phyloP scores from a whole-genome alignment of 164 flowering plant species.

The Aristolochia californica region DNA sequence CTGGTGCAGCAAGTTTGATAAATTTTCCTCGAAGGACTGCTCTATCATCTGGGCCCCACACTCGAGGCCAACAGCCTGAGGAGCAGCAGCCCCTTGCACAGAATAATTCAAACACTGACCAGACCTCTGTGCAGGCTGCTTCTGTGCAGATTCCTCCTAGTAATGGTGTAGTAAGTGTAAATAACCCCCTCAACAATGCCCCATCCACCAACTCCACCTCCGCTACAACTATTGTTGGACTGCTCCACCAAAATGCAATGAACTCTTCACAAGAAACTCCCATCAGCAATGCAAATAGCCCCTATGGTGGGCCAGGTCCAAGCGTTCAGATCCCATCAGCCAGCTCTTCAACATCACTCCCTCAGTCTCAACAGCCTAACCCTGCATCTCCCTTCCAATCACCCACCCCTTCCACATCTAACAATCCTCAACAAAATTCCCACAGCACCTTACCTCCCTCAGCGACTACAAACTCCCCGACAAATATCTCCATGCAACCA shows the following conservation, averaged over 20 bases:
- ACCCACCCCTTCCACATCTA: conserved; percentile 66
- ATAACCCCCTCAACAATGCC: conserved; percentile 30
- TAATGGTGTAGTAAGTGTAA: conserved; percentile 46
- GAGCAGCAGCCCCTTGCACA: conserved; percentile 32
- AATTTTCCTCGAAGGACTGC: conserved; percentile 70
- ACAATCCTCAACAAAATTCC: conserved; percentile 49
- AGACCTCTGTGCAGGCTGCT: conserved; percentile 25
- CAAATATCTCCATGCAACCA: conserved; percentile 43
- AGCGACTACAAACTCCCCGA: conserved; percentile 57
- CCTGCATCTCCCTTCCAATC: conserved; percentile 61
- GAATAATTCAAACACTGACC: conserved; percentile 35
- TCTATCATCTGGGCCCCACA: conserved; percentile 36
- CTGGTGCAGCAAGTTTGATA: conserved; percentile 70
- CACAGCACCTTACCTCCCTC: conserved; percentile 33
- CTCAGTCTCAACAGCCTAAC: conserved; percentile 50
- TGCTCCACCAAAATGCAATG: conserved; percentile 85
- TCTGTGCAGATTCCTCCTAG: conserved; percentile 33
- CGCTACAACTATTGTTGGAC: conserved; percentile 36
- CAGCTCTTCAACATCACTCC: conserved; percentile 43
- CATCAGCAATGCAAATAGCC: conserved; percentile 44
- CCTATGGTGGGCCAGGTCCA: conserved; percentile 37
- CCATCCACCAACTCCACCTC: conserved; percentile 39
- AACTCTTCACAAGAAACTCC: conserved; percentile 62
- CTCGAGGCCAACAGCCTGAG: conserved; percentile 48
- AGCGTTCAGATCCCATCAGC: conserved; percentile 68